Base-by-base conservation (phyloP, 148 eudicot species). In the Cornus suecica region DNA sequence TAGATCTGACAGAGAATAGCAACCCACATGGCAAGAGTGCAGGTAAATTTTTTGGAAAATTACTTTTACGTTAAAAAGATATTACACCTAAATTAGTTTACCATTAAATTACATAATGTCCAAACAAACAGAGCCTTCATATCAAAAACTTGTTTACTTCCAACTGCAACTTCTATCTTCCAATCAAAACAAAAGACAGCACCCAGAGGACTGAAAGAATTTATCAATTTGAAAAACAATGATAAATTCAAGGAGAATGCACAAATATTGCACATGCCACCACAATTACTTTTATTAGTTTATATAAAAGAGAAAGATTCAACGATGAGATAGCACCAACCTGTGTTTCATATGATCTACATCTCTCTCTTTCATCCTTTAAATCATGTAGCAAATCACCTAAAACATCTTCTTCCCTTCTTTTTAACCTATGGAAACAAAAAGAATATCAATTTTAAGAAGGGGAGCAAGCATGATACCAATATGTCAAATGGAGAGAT, bases 331-430 rank as follows among this genome's bases (percentile, higher is more conserved):
- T 34, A 60, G 63, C 29, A 58, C 75, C 74, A 72, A 87, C 99
- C 90, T 84, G 76, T 24, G 70, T 78, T 76, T 90, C 89, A 25
- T 92, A 88, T 23, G 65, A 83, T 71, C 31, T 82, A 75, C 80
- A 76, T 65, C 80, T 86, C 0, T 83, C 86, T 79, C 73, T 87
- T 85, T 87, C 91, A 66, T 25, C 1, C 65, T 80, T 82, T 80
- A 91, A 72, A 34, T 88, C 90, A 51, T 28, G 79, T 66, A 71
- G 51, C 80, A 84, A 73, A 24, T 80, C 82, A 67, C 76, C 80
- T 73, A 83, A 68, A 15, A 72, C 22, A 56, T 74, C 85, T 28
- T 79, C 84, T 32, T 89, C 92, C 74, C 73, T 76, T 72, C 63
- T 78, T 51, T 65, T 62, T 76, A 89, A 82, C 76, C 92, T 91